Evolutionary conservation across 2,329 filamentous ascomycete species (phyloP).

Genomic region (Aureobasidium sp.): DNA sequence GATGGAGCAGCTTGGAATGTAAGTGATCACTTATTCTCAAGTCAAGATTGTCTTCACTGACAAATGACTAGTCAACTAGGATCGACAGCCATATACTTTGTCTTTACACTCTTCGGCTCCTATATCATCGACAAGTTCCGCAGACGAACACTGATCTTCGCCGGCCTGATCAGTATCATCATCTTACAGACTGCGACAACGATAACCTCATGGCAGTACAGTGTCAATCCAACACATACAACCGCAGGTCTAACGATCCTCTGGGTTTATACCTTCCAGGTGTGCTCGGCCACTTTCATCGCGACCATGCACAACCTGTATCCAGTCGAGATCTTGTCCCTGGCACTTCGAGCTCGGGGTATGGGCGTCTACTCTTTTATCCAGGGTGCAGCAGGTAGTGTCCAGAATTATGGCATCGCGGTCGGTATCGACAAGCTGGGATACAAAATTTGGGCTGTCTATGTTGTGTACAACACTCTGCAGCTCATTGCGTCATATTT

Average conservation of each 20-base stretch:
- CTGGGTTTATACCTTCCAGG: conserved; percentile 43
- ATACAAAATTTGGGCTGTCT: conserved; percentile 46
- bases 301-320: conserved; percentile 17
- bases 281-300: conserved; percentile 40
- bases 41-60: background rate
- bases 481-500: conserved; percentile 42
- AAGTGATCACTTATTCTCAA: background rate
- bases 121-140: conserved; percentile 37
- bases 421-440: conserved; percentile 40
- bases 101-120: conserved; percentile 38
- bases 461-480: conserved; percentile 42
- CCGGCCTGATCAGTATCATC: conserved; percentile 36
- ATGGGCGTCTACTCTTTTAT: conserved; percentile 35
- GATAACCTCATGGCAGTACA: conserved; percentile 42
- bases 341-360: background rate
- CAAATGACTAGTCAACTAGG: conserved; percentile 27
- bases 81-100: conserved; percentile 37
- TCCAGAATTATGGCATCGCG: conserved; percentile 40
- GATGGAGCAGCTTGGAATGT: conserved; percentile 35
- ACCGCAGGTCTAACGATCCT: conserved; percentile 37
- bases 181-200: conserved; percentile 39
- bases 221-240: conserved; percentile 23
- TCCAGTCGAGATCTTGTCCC: background rate
- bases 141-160: conserved; percentile 39
- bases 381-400: conserved; percentile 37